A percentile compares a stretch with the other conserved stretches of the same genome.
Conservation (phyloP, 2,329 filamentous ascomycete species). For the Lecanoromycetidae sp. region DNA sequence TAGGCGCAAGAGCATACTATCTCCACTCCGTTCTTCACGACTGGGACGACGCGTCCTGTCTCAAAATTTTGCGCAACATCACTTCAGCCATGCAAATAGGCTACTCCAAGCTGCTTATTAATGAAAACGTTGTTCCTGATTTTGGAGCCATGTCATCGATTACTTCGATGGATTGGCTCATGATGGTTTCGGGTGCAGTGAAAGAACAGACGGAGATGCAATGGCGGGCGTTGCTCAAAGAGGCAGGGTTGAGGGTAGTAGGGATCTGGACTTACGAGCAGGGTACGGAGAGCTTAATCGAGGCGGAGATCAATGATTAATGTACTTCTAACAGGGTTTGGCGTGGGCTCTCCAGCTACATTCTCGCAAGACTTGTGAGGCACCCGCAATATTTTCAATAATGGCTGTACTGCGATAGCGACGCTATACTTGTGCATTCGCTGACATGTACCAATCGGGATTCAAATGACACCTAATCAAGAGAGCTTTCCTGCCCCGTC, state of each 20-base stretch:
- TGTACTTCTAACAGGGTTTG: too few relatives aligned
- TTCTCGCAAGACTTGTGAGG: too few relatives aligned
- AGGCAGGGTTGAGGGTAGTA: slow-evolving; percentile 20
- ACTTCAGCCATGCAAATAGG: slow-evolving; percentile 29
- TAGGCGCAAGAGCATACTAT: slow-evolving; percentile 29
- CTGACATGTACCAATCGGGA: too few relatives aligned
- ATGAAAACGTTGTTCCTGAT: slow-evolving; percentile 30
- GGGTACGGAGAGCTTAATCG: slow-evolving; percentile 10
- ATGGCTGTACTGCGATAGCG: too few relatives aligned
- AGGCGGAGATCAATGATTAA: too few relatives aligned
- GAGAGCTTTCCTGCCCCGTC: too few relatives aligned
- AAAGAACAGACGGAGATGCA: slow-evolving; percentile 23
- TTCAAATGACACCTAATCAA: too few relatives aligned
- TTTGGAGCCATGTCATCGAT: slow-evolving; percentile 24
- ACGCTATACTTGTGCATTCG: too few relatives aligned
- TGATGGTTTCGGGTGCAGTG: slow-evolving; percentile 38
- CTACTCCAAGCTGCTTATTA: slow-evolving; percentile 30
- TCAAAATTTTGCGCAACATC: slow-evolving; percentile 24
- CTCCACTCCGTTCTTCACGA: slow-evolving; percentile 34
- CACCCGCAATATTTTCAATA: too few relatives aligned
- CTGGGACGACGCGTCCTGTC: slow-evolving; percentile 29
- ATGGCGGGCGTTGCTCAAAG: slow-evolving; percentile 23
- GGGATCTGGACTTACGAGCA: slow-evolving; percentile 6
- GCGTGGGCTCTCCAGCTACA: too few relatives aligned
- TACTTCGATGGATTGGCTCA: slow-evolving; percentile 27